Evolutionary conservation across 257 asterid species (phyloP), one percentile per base, ranked within the genome.

Genomic region (Solanum sitiens): DNA sequence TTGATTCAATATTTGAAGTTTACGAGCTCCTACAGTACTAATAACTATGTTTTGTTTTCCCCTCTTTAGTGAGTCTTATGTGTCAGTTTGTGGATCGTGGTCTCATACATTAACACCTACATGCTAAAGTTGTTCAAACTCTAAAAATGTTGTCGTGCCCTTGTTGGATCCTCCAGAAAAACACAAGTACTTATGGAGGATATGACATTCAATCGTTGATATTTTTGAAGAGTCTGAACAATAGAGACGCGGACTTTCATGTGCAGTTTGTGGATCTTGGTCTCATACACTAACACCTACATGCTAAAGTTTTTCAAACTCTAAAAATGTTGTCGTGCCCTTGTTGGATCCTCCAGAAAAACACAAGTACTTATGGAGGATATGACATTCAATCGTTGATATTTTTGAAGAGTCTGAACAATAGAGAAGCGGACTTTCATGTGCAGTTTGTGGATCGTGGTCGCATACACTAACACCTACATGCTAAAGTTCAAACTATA

Each of bases 201-300:
- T 68, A 21, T 1, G 10, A 68, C 39, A 68, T 14, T 0, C 37
- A 2, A 53, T 1, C 5, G 0, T 68, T 1, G 18, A 7, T 11
- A 27, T 5, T 68, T 68, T 11, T 27, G 4, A 65, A 67, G 74
- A 67, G 35, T 67, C 10, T 15, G 74, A 67, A 11, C 15, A 10
- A 63, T 15, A 63, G n/a, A 63, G 71, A 11, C 15, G 0, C 15
- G 4, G 9, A 32, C 32, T 63, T 9, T 27, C 11, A 27, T 27
- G 30, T 27, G 30, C 30, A 27, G 30, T 27, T 27, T 27, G 30
- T 27, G 30, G 30, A 27, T 27, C 30, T 1, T 27, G 30, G 30
- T 27, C 30, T 50, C 44, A 32, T 33, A 35, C 16, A 72, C 27
- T 72, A 20, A 33, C 27, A 72, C 25, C 45, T 72, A 18, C 45